Evolutionary conservation across 257 asterid species (phyloP), one percentile per base, ranked within the genome.

Genomic region (Przewalskia tangutica): DNA sequence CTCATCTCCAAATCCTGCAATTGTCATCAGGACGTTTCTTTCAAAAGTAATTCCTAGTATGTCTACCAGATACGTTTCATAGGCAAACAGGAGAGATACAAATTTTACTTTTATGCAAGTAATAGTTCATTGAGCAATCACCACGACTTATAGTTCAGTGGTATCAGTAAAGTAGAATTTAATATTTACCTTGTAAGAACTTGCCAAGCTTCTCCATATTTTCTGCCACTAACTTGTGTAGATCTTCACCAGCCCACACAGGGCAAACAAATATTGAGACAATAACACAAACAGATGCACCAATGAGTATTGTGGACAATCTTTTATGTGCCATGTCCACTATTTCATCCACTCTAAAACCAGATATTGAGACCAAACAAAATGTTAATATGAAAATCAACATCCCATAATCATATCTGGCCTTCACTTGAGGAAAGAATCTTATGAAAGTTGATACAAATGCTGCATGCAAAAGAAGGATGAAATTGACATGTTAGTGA

Each of bases 231-330:
- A 90, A 94, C 8, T 83, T 79, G 87, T 92, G 97, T 46, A 92
- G 98, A 84, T 93, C 98, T 64, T 90, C 88, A 18, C 98, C 98
- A 6, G 98, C 92, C 97, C 98, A 93, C 0, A 92, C 97, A 7
- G 98, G 98, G 42, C 60, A 91, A 1, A 92, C 86, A 10, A 89
- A 70, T 70, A 91, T 85, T 44, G 95, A 93, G 8, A 93, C 86
- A 4, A 89, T 34, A 27, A 93, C 78, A 80, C 94, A 91, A 55
- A 91, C 79, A 1, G 90, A 83, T 34, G 91, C 97, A 60, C 98
- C 98, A 10, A 93, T 86, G 10, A 89, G 77, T 67, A 93, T 64
- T 9, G 98, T 91, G 11, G 85, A 91, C 8, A 93, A 46, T 83
- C 98, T 89, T 53, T 87, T 86, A 4, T 84, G 88, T 58, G 87